Conservation (phyloP, 1,284 basidiomycete species). For the Microbotryum lychnidis-dioicae region DNA sequence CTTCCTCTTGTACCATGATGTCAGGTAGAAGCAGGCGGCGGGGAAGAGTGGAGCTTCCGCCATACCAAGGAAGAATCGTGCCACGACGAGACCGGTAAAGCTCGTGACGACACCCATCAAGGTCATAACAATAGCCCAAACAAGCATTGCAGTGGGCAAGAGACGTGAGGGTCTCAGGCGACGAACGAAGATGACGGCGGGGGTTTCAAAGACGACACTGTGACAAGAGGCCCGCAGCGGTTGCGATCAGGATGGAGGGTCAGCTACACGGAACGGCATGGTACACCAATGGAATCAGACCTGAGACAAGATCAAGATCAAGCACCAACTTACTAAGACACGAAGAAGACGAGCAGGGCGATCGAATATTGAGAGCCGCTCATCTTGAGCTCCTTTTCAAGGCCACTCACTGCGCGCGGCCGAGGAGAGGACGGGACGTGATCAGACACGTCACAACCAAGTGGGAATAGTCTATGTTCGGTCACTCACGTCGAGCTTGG, state of each 20-base stretch:
- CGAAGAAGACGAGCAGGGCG: slow-evolving; percentile 34
- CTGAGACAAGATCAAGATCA: too few species aligned
- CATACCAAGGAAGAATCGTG: slow-evolving; percentile 40
- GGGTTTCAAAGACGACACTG: not conserved
- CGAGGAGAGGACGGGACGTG: too few species aligned
- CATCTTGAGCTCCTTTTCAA: slow-evolving; percentile 41
- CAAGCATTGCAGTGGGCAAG: slow-evolving; percentile 31
- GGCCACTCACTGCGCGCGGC: slow-evolving; percentile 32
- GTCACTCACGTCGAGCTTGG: slow-evolving; percentile 4
- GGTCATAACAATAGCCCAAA: slow-evolving; percentile 41
- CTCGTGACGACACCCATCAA: slow-evolving; percentile 43
- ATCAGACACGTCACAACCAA: not conserved
- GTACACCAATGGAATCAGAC: too few species aligned
- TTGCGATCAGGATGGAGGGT: not conserved
- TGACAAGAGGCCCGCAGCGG: not conserved
- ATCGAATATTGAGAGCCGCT: slow-evolving; percentile 27
- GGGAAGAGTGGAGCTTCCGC: slow-evolving; percentile 39
- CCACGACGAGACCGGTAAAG: slow-evolving; percentile 41
- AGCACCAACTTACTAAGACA: too few species aligned
- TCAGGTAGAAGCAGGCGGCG: not conserved
- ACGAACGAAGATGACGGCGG: not conserved
- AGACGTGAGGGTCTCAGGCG: slow-evolving; percentile 35
- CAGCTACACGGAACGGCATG: not conserved
- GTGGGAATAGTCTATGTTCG: not conserved
- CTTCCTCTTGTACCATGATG: slow-evolving; percentile 4